These are phyloP conservation scores for Leccinum truebloodii DNA, from an alignment of 768 basidiomycete genomes.

Conservation along the genomic window DNA sequence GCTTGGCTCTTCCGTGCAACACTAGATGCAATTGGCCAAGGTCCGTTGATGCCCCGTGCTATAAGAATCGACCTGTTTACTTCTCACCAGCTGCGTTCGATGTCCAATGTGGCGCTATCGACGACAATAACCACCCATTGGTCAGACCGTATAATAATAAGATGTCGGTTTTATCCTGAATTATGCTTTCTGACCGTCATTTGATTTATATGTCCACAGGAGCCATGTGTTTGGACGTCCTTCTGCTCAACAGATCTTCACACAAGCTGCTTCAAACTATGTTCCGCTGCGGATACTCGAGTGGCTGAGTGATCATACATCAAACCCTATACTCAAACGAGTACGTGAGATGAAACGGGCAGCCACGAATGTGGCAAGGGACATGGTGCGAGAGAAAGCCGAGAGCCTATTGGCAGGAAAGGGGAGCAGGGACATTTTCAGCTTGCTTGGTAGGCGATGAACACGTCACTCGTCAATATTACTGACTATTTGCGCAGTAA, in stretches of 20 bases:
- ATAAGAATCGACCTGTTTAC: neutral
- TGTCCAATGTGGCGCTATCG: slow-evolving; percentile 39
- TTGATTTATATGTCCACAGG: slow-evolving; percentile 10
- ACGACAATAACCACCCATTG: slow-evolving; percentile 14
- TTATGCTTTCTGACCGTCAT: slow-evolving; percentile 6
- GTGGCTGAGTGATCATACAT: slow-evolving; percentile 32
- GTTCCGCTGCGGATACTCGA: slow-evolving; percentile 28
- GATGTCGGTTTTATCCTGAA: slow-evolving; percentile 7
- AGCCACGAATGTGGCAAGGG: slow-evolving; percentile 10
- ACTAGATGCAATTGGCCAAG: slow-evolving; percentile 45
- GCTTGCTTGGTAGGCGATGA: slow-evolving; percentile 41
- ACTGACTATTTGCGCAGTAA: slow-evolving; percentile 16
- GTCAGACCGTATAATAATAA: slow-evolving; percentile 11
- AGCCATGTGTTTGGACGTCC: slow-evolving; percentile 18
- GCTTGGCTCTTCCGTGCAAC: neutral
- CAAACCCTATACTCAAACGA: slow-evolving; percentile 19
- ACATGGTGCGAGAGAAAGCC: slow-evolving; percentile 21
- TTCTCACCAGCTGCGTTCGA: slow-evolving; percentile 37
- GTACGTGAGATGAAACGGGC: slow-evolving; percentile 11
- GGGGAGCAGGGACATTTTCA: slow-evolving; percentile 21
- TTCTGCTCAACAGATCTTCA: slow-evolving; percentile 19
- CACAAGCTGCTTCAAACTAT: slow-evolving; percentile 11
- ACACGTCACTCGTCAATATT: neutral
- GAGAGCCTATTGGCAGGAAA: slow-evolving; percentile 13
- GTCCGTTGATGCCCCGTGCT: slow-evolving; percentile 23